Evolutionary conservation across 768 basidiomycete genomes (phyloP).

Genomic region (Tephrocybe sp.): DNA sequence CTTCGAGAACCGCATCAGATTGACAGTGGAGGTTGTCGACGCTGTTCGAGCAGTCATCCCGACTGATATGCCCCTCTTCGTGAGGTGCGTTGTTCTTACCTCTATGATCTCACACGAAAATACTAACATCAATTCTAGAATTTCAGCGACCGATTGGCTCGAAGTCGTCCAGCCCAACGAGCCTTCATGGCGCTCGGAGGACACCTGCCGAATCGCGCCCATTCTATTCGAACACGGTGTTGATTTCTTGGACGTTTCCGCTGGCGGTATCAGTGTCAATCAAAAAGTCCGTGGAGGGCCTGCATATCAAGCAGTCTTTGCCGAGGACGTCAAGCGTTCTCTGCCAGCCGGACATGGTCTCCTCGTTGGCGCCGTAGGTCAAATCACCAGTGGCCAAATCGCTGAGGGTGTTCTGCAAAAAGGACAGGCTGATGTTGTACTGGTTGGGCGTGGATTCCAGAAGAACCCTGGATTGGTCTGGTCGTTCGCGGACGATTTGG

Average conservation of each 20-base stretch:
- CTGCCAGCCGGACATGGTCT: slow-evolving; percentile 33
- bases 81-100: slow-evolving; percentile 41
- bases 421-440: slow-evolving; percentile 57
- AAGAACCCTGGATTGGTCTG: slow-evolving; percentile 54
- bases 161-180: slow-evolving; percentile 55
- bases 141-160: slow-evolving; percentile 76
- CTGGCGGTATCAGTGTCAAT: slow-evolving; percentile 51
- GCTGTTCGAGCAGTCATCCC: slow-evolving; percentile 61
- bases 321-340: slow-evolving; percentile 47
- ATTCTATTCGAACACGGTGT: slow-evolving; percentile 63
- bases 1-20: slow-evolving; percentile 64
- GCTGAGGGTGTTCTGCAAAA: slow-evolving; percentile 58
- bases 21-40: slow-evolving; percentile 61
- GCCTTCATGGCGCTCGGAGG: slow-evolving; percentile 64
- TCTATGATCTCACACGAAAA: slow-evolving; percentile 6
- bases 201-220: slow-evolving; percentile 58
- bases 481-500: slow-evolving; percentile 54
- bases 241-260: slow-evolving; percentile 71
- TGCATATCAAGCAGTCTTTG: slow-evolving; percentile 54
- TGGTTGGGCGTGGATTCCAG: slow-evolving; percentile 55
- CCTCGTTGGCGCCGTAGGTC: slow-evolving; percentile 49
- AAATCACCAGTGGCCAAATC: slow-evolving; percentile 49
- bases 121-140: slow-evolving; percentile 25
- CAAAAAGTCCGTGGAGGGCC: slow-evolving; percentile 34
- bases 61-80: slow-evolving; percentile 64